Percentiles rank a stretch among this genome's conserved stretches.
phyloP scores from a whole-genome alignment of 495 filamentous ascomycete genomes.

The Penicillium malachiteum region DNA sequence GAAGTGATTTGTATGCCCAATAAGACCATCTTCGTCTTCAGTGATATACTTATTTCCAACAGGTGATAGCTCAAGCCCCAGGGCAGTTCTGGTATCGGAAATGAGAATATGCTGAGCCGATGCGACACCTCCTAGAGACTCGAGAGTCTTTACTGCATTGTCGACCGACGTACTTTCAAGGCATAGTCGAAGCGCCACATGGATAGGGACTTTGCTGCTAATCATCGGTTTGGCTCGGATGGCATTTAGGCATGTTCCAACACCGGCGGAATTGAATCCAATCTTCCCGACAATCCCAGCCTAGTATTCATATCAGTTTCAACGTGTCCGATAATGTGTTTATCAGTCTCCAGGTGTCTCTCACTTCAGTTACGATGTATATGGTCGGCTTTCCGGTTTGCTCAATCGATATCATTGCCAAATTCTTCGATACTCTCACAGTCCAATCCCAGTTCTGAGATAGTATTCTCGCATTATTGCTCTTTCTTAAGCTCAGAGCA shows the following conservation, averaged over 20 bases:
- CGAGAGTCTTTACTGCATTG: constrained; percentile 49
- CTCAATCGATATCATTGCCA: constrained; percentile 54
- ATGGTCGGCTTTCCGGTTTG: constrained; percentile 47
- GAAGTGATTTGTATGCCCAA: constrained; percentile 66
- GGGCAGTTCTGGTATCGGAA: constrained; percentile 51
- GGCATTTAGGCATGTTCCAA: constrained; percentile 68
- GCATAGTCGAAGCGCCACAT: constrained; percentile 59
- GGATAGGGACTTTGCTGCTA: constrained; percentile 55
- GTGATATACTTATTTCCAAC: constrained; percentile 50
- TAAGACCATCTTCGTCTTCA: constrained; percentile 44
- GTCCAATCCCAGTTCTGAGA: constrained; percentile 72
- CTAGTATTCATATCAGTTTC: constrained; percentile 20
- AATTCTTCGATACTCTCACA: constrained; percentile 47
- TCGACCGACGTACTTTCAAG: constrained; percentile 55
- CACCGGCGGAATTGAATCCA: constrained; percentile 60
- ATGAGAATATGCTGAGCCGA: constrained; percentile 62
- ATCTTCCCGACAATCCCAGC: constrained; percentile 73
- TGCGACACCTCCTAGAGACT: constrained; percentile 53
- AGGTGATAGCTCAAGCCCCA: constrained; percentile 60
- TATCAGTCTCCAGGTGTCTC: background rate
- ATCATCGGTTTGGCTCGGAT: constrained; percentile 60
- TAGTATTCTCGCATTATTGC: constrained; percentile 40
- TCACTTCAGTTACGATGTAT: constrained; percentile 46
- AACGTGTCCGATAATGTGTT: no score
- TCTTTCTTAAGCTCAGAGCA: constrained; percentile 52